A percentile compares a stretch with the other conserved stretches of the same genome.
Conservation (phyloP, 2,329 filamentous ascomycete species). For the Macrophomina phaseolina region DNA sequence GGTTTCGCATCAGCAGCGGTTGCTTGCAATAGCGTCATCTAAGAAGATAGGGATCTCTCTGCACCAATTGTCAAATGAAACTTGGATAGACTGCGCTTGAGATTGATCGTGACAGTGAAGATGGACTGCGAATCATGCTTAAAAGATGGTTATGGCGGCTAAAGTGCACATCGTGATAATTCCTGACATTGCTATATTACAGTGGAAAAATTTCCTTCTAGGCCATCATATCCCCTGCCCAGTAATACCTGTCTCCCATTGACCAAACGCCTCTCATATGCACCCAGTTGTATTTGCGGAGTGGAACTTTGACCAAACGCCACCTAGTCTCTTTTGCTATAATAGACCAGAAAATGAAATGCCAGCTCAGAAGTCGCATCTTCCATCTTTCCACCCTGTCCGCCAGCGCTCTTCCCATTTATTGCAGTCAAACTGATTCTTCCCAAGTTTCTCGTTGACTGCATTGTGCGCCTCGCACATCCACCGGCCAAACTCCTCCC, state of each 20-base stretch:
- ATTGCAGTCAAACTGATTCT: constrained; percentile 86
- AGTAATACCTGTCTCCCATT: background rate
- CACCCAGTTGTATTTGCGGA: background rate
- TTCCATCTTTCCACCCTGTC: constrained; percentile 79
- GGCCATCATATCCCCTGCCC: background rate
- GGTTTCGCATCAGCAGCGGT: constrained; percentile 19
- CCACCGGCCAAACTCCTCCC: constrained; percentile 79
- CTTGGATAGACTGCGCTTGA: constrained; percentile 14
- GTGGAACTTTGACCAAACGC: background rate
- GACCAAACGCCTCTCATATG: constrained; percentile 8
- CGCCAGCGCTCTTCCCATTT: constrained; percentile 94
- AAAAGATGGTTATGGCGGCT: no score
- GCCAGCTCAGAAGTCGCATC: constrained; percentile 59
- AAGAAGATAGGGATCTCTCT: constrained; percentile 16
- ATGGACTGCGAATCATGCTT: background rate
- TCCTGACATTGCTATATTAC: background rate
- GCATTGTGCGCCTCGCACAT: constrained; percentile 87
- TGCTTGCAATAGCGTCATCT: constrained; percentile 18
- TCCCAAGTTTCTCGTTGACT: constrained; percentile 88
- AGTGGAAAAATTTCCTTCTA: background rate
- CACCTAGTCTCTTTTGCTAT: background rate
- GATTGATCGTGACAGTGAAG: background rate
- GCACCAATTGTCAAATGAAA: constrained; percentile 16
- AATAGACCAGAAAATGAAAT: no score
- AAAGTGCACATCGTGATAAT: background rate